Conservation (phyloP, 306 rosid species). For the Medicago arabica region DNA sequence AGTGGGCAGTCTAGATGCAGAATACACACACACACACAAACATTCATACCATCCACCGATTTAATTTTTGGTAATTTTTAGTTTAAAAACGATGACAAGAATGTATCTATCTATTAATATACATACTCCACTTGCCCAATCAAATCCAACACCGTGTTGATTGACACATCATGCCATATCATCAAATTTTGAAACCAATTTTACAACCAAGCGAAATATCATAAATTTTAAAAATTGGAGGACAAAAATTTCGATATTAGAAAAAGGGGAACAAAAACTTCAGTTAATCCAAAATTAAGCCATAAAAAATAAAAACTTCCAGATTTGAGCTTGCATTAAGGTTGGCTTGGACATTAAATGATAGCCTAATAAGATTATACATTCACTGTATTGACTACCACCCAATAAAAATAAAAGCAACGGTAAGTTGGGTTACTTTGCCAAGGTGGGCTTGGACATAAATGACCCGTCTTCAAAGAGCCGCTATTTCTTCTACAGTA, state of each 20-base stretch:
- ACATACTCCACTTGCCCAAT: background rate
- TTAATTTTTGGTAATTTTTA: background rate
- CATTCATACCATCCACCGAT: too few relatives aligned
- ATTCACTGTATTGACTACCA: background rate
- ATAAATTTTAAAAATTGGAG: background rate
- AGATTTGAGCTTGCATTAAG: conserved; percentile 9
- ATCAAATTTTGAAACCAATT: too few relatives aligned
- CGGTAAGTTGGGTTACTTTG: conserved; percentile 20
- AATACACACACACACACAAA: too few relatives aligned
- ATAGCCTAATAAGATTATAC: background rate
- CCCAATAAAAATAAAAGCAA: conserved; percentile 24
- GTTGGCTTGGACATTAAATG: background rate
- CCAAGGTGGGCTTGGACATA: conserved; percentile 38
- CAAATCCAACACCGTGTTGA: background rate
- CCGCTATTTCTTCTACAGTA: conserved; percentile 29
- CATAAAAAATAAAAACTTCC: background rate
- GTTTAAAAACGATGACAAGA: background rate
- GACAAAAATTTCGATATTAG: background rate
- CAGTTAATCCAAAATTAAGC: background rate
- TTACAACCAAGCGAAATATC: too few relatives aligned
- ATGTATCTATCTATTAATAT: background rate
- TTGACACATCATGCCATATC: too few relatives aligned
- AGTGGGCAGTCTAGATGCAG: too few relatives aligned
- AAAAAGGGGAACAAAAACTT: conserved; percentile 4
- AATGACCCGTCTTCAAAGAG: conserved; percentile 31